Percentiles rank a stretch among this genome's conserved stretches.
Conservation (phyloP, 495 filamentous ascomycete genomes). For the Staphylotrichum tortipilum region DNA sequence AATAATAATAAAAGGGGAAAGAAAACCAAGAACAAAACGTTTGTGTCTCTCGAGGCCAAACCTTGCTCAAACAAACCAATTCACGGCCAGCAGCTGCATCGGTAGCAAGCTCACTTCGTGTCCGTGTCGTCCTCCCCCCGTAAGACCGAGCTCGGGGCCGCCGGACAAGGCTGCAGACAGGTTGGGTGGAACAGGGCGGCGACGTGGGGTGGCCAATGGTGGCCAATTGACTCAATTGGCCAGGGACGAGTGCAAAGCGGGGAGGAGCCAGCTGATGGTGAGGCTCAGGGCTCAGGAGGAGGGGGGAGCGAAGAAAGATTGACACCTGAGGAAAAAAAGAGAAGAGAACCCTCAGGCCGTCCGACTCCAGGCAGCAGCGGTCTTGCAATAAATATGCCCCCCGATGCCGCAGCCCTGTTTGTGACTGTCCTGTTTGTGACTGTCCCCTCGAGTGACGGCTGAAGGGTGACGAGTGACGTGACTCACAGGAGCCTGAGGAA, state of each 20-base stretch:
- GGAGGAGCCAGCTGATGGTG: too few species aligned
- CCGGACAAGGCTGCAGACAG: neutral
- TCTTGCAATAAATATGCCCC: slow-evolving; percentile 2
- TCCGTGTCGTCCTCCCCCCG: too few species aligned
- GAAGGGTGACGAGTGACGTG: too few species aligned
- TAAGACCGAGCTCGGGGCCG: slow-evolving; percentile 5
- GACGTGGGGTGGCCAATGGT: too few species aligned
- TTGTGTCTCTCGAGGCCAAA: too few species aligned
- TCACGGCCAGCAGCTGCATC: too few species aligned
- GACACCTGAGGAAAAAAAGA: neutral
- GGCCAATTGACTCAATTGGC: neutral
- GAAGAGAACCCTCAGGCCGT: neutral
- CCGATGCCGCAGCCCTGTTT: neutral
- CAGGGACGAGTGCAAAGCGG: too few species aligned
- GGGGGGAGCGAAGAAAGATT: neutral
- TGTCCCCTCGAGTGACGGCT: neutral
- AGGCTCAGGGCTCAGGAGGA: neutral
- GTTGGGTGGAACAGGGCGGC: neutral
- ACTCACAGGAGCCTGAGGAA: slow-evolving; percentile 1
- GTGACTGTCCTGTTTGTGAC: too few species aligned
- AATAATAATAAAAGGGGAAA: too few species aligned
- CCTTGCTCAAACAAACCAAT: too few species aligned
- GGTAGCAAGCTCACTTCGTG: too few species aligned
- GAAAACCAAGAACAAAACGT: too few species aligned
- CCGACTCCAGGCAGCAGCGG: neutral